A percentile compares a stretch with the other conserved stretches of the same genome.
Conservation (phyloP, 2,329 filamentous ascomycete species). For the Tolypocladium nubicola region DNA sequence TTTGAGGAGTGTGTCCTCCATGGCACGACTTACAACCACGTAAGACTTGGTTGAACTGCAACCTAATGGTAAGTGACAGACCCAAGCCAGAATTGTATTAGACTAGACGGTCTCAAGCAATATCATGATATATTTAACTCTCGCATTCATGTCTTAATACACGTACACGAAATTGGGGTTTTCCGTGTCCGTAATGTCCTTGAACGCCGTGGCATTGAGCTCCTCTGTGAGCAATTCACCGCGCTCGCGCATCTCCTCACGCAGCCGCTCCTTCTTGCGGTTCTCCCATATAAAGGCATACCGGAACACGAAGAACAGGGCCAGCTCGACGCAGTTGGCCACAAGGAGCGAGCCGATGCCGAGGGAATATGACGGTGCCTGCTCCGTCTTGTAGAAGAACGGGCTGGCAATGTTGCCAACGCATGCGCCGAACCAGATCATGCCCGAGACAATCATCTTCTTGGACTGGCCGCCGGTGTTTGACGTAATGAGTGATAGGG, state of each 20-base stretch:
- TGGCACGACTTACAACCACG: too few relatives aligned
- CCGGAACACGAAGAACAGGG: conserved; percentile 26
- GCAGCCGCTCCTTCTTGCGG: conserved; percentile 22
- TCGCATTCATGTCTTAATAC: conserved; percentile 13
- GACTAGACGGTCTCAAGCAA: too few relatives aligned
- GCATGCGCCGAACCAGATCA: conserved; percentile 49
- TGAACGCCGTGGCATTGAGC: conserved; percentile 28
- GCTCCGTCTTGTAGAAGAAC: conserved; percentile 49
- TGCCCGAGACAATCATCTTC: conserved; percentile 53
- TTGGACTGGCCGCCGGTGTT: conserved; percentile 48
- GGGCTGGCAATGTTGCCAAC: conserved; percentile 51
- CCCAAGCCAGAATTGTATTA: too few relatives aligned
- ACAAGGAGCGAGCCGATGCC: conserved; percentile 32
- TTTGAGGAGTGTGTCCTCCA: too few relatives aligned
- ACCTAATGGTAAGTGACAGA: too few relatives aligned
- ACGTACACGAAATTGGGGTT: conserved; percentile 31
- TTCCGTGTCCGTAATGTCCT: conserved; percentile 30
- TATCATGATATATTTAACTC: too few relatives aligned
- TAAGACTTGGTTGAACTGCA: too few relatives aligned
- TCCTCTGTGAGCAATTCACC: conserved; percentile 13
- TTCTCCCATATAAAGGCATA: conserved; percentile 29
- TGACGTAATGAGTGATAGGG: conserved; percentile 34
- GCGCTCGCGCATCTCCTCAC: conserved; percentile 16
- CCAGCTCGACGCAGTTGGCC: conserved; percentile 26
- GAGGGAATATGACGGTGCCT: conserved; percentile 30